phyloP scores from a whole-genome alignment of 2,329 filamentous ascomycete species.

The Pseudofabraea citricarpa region DNA sequence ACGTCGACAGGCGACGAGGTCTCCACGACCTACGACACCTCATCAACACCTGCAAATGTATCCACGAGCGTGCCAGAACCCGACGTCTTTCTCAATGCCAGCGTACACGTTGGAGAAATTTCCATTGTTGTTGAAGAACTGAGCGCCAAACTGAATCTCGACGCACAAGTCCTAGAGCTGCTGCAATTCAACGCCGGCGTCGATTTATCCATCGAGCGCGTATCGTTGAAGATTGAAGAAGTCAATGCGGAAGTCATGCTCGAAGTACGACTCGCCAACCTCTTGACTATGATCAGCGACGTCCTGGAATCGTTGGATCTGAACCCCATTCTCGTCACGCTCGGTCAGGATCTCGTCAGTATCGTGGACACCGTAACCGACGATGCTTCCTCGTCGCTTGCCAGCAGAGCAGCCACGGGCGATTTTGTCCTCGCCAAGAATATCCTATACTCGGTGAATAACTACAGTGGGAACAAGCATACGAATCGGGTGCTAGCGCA shows the following conservation, averaged over 20 bases:
- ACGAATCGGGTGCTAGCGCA: slow-evolving; percentile 53
- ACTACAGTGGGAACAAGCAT: slow-evolving; percentile 50
- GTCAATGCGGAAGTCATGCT: slow-evolving; percentile 53
- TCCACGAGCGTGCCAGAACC: slow-evolving; percentile 40
- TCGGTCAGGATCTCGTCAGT: slow-evolving; percentile 43
- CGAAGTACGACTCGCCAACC: slow-evolving; percentile 54
- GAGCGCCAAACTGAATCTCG: slow-evolving; percentile 55
- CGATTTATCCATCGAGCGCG: slow-evolving; percentile 51
- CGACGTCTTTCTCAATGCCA: slow-evolving; percentile 57
- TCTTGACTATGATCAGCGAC: slow-evolving; percentile 54
- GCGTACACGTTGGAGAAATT: slow-evolving; percentile 52
- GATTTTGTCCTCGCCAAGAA: slow-evolving; percentile 48
- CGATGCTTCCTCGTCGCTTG: slow-evolving; percentile 8
- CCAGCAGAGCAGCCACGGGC: slow-evolving; percentile 22
- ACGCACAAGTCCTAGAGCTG: slow-evolving; percentile 52
- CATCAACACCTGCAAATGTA: slow-evolving; percentile 39
- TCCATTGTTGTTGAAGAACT: slow-evolving; percentile 54
- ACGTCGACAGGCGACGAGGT: slow-evolving; percentile 44
- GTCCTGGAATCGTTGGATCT: slow-evolving; percentile 54
- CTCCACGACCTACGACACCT: slow-evolving; percentile 49
- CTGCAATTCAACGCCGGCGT: slow-evolving; percentile 58
- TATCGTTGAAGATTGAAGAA: slow-evolving; percentile 51
- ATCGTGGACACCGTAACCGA: slow-evolving; percentile 40
- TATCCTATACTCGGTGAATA: slow-evolving; percentile 56
- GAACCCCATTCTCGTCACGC: slow-evolving; percentile 53